phyloP scores from a whole-genome alignment of 345 rosid species.

The Dovyalis caffra region DNA sequence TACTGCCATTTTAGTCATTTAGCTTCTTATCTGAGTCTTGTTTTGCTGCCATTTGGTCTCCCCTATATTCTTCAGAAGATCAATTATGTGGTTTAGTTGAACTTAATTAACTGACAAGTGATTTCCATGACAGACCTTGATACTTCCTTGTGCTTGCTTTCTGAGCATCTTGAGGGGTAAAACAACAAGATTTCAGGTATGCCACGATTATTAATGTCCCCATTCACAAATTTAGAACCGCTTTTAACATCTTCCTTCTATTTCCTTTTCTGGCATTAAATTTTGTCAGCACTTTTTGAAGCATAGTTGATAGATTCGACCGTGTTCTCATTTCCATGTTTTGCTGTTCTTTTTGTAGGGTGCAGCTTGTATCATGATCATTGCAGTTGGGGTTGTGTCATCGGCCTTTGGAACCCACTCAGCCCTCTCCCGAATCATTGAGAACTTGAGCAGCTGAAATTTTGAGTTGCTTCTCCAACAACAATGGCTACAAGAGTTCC shows the following conservation, averaged over 20 bases:
- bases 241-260: neutral
- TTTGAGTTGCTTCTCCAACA: slow-evolving; percentile 1
- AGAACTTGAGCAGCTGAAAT: slow-evolving; percentile 44
- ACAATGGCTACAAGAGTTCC: neutral
- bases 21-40: neutral
- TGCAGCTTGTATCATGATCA: slow-evolving; percentile 49
- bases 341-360: slow-evolving; percentile 32
- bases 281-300: neutral
- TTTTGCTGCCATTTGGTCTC: neutral
- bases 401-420: slow-evolving; percentile 69
- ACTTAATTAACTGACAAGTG: neutral
- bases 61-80: neutral
- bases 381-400: slow-evolving; percentile 64
- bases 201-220: neutral
- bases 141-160: slow-evolving; percentile 89
- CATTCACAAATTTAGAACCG: neutral
- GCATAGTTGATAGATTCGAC: neutral
- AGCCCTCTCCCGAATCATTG: slow-evolving; percentile 60
- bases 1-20: neutral
- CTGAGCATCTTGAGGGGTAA: slow-evolving; percentile 70
- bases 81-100: neutral
- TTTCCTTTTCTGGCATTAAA: neutral
- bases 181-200: slow-evolving; percentile 59
- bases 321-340: neutral
- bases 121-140: slow-evolving; percentile 58